Evolutionary conservation across 2,329 filamentous ascomycete species (phyloP), one percentile per base, ranked within the genome.

Genomic region (Fusarium piperis): DNA sequence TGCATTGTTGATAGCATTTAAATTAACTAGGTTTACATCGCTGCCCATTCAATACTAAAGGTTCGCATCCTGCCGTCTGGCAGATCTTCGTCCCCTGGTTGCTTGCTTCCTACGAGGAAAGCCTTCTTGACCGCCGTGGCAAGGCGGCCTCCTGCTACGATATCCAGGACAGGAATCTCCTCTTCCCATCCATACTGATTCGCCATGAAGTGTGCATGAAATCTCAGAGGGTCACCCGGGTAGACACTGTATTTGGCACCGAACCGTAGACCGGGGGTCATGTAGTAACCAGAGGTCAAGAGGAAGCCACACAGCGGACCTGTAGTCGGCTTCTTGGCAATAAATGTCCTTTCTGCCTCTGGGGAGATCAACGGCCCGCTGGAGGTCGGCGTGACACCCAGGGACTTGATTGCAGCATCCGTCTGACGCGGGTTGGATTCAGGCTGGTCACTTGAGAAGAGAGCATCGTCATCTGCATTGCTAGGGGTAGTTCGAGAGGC

Each of bases 81-180:
- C 2, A 79, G 76, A 10, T 74, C 74, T 28, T 76, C 68, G 13
- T 78, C 79, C 16, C 75, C 72, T 52, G 81, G 77, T 60, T 87
- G 83, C 74, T 88, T 85, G 0, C 94, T 94, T 8, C 95, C 95
- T 64, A 99, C 87, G 60, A 99, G 83, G 76, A 94, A 98, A 0
- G 94, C 93, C 82, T 99, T 99, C 86, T 99, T 99, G 20, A 98
- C 96, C 56, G 94, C 94, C 3, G 96, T 98, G 0, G 95, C 96
- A 70, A 99, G 81, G 74, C 96, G 88, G 6, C 96, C 96, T 9
- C 94, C 94, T 20, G 91, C 92, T 16, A 98, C 92, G 15, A 99
- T 84, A 73, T 97, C 93, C 73, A 98, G 87, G 77, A 98, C 85
- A 38, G 93, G 88, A 63, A 99, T 92, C 74, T 94, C 90, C 76